Base-by-base conservation (phyloP, 768 basidiomycete genomes). In the Podaxis sp. region DNA sequence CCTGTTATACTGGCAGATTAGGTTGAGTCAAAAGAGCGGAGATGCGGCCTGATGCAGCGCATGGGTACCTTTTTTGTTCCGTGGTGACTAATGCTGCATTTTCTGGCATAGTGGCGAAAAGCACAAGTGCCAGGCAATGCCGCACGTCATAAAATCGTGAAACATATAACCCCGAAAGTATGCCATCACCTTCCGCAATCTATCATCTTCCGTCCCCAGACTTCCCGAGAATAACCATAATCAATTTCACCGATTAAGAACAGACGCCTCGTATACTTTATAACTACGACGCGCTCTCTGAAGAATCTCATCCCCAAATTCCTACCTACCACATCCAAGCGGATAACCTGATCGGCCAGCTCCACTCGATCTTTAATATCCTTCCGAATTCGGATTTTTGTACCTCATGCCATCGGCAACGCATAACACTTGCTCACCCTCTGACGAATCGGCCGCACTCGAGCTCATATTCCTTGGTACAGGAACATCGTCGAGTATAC, bases 391-490 rank as follows among this genome's bases (percentile, higher is more conserved):
- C 13, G 11, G n/a, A 39, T 30, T 46, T 40, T 28, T 48, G 24
- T 33, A 38, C 28, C 28, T 42, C 26, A 56, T 61, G 52, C 51
- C 58, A 53, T 61, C 46, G 19, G 11, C 52, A 6, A 33, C 28
- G 9, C 52, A 36, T 22, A 42, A 9, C 17, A n/a, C 44, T 8
- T 46, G 13, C 19, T 51, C 57, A 4, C 26, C 52, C 57, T 40
- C 22, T 8, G 38, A 36, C 22, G 63, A 24, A 17, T 54, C 52
- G 4, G 53, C 51, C 9, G 48, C 70, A n/a, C 53, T 73, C 19
- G 90, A 94, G 71, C 75, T 93, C 67, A 86, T 95, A 62, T 91
- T 94, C 72, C 84, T 93, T 33, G 93, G 93, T 57, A 95, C 92
- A 40, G 93, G 92, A 56, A 89, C 88, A 30, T 93, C 92, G 8